These are phyloP conservation scores for Cicer yamashitae DNA, from an alignment of 306 rosid genomes.

Conservation along the genomic window DNA sequence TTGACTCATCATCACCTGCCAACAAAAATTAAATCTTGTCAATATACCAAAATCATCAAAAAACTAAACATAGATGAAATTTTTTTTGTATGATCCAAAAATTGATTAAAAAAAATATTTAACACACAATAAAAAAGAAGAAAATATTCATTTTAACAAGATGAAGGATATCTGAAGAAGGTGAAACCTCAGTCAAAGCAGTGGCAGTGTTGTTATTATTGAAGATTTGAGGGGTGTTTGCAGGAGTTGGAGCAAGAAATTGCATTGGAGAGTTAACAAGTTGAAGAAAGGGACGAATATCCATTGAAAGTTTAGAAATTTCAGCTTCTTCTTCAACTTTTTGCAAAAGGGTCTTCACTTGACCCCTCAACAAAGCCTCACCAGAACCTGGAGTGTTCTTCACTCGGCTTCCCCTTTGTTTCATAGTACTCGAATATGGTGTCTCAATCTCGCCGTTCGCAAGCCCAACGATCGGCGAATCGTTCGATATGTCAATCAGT, in stretches of 20 bases:
- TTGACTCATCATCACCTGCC: slow-evolving; percentile 54
- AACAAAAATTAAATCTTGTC: slow-evolving; percentile 24
- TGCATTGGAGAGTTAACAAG: slow-evolving; percentile 63
- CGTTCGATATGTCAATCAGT: slow-evolving; percentile 81
- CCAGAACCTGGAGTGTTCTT: slow-evolving; percentile 91
- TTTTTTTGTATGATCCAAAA: no score
- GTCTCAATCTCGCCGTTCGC: slow-evolving; percentile 64
- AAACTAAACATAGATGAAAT: no score
- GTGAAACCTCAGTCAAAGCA: slow-evolving; percentile 31
- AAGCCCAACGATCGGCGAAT: slow-evolving; percentile 92
- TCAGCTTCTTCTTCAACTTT: slow-evolving; percentile 94
- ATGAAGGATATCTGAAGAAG: slow-evolving; percentile 43
- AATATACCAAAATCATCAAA: background rate
- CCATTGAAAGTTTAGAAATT: slow-evolving; percentile 64
- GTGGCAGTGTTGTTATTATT: slow-evolving; percentile 47
- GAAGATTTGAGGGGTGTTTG: slow-evolving; percentile 73
- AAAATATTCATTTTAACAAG: background rate
- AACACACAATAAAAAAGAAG: no score
- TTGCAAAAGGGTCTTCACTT: slow-evolving; percentile 88
- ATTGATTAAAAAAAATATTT: no score
- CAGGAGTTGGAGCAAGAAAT: slow-evolving; percentile 87
- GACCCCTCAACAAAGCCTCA: slow-evolving; percentile 90
- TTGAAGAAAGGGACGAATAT: slow-evolving; percentile 59
- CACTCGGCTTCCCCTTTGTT: slow-evolving; percentile 58
- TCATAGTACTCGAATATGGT: slow-evolving; percentile 51